Evolutionary conservation across 306 rosid genomes (phyloP).

Genomic region (Quercus wislizeni): DNA sequence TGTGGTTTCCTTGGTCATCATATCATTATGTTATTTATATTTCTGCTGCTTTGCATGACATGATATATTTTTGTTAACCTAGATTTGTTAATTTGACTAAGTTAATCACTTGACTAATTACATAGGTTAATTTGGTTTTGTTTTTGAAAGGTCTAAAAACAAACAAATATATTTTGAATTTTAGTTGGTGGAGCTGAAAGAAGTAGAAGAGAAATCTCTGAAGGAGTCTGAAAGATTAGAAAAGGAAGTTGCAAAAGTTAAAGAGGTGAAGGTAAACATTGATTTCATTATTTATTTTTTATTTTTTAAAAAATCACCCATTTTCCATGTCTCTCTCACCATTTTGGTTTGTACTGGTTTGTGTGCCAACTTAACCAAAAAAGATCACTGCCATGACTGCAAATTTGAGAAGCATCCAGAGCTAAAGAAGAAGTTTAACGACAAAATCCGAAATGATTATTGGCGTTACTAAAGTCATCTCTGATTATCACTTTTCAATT

Average conservation of each 20-base stretch:
- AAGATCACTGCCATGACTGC: conserved; percentile 92
- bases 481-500: neutral
- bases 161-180: neutral
- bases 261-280: conserved; percentile 71
- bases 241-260: conserved; percentile 76
- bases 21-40: too few relatives aligned
- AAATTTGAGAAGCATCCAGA: conserved; percentile 84
- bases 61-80: too few relatives aligned
- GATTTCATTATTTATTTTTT: neutral
- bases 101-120: too few relatives aligned
- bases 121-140: too few relatives aligned
- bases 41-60: too few relatives aligned
- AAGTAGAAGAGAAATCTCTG: conserved; percentile 77
- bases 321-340: neutral
- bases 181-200: conserved; percentile 86
- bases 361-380: conserved; percentile 35
- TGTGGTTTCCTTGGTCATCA: too few relatives aligned
- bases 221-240: conserved; percentile 95
- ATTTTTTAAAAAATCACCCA: neutral
- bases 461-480: conserved; percentile 73
- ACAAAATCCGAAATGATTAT: conserved; percentile 80
- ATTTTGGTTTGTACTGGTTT: too few relatives aligned
- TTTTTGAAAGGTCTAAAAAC: too few relatives aligned
- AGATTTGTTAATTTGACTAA: too few relatives aligned
- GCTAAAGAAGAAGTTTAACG: conserved; percentile 85